Conservation (phyloP, 202 grass and related monocot genomes). For the Saccharum hybrid region DNA sequence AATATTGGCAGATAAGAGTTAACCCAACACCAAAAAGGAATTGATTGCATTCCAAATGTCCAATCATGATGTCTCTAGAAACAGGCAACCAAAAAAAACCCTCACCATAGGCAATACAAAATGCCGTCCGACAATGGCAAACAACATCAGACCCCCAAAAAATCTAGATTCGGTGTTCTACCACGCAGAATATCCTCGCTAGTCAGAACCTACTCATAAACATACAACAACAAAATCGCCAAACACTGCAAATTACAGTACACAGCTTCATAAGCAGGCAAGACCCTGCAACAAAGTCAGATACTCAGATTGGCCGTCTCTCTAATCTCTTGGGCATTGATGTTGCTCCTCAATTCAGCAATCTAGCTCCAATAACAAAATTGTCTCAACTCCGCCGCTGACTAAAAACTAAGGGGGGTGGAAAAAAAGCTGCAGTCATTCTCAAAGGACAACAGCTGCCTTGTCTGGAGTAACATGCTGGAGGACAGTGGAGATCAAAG, state of each 20-base stretch:
- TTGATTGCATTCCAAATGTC: slow-evolving; percentile 46
- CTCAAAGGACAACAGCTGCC: slow-evolving; percentile 85
- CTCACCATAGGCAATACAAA: slow-evolving; percentile 43
- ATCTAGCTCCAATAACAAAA: slow-evolving; percentile 57
- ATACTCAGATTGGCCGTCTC: slow-evolving; percentile 48
- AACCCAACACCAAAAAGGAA: slow-evolving; percentile 21
- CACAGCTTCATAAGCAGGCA: slow-evolving; percentile 48
- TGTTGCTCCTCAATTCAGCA: slow-evolving; percentile 50
- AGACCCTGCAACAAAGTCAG: slow-evolving; percentile 48
- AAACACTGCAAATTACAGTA: slow-evolving; percentile 23
- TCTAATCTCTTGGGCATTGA: slow-evolving; percentile 51
- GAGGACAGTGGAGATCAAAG: slow-evolving; percentile 70
- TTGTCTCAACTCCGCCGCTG: slow-evolving; percentile 44
- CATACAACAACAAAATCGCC: slow-evolving; percentile 40
- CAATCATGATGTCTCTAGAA: slow-evolving; percentile 30
- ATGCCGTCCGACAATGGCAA: slow-evolving; percentile 40
- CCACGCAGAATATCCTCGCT: slow-evolving; percentile 35
- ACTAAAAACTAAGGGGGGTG: slow-evolving; percentile 38
- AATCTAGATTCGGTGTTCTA: slow-evolving; percentile 40
- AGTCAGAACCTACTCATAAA: slow-evolving; percentile 55
- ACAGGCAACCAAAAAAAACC: slow-evolving; percentile 31
- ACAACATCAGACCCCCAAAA: slow-evolving; percentile 34
- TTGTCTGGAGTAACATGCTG: slow-evolving; percentile 80
- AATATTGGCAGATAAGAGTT: background rate
- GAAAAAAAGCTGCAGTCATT: background rate